Percentiles rank a stretch among this genome's conserved stretches.
Evolutionary conservation across 108 stramenopile genomes (phyloP).

Genomic region (Cyclotella cryptica): DNA sequence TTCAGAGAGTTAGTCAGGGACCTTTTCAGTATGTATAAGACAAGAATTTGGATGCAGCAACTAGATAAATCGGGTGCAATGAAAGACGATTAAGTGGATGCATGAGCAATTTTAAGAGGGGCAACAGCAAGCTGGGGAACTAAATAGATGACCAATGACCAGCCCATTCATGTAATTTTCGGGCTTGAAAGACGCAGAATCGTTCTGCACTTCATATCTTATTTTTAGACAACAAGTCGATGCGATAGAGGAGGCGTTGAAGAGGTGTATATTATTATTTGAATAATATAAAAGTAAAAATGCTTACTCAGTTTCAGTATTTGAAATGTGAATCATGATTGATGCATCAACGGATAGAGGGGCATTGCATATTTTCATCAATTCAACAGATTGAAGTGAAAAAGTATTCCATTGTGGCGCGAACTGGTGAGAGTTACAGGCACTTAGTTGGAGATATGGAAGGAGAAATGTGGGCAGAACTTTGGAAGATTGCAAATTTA

Average conservation of each 20-base stretch:
- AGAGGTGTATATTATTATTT: slow-evolving; percentile 11
- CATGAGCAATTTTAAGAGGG: background rate
- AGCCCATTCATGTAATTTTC: background rate
- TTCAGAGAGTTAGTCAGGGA: slow-evolving; percentile 98
- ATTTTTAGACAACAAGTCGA: slow-evolving; percentile 17
- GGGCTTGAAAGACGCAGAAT: slow-evolving; percentile 1
- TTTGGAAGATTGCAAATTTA: too few species aligned
- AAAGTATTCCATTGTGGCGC: too few species aligned
- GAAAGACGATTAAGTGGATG: slow-evolving; percentile 6
- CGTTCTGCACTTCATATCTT: slow-evolving; percentile 6
- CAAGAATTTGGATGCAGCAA: slow-evolving; percentile 99
- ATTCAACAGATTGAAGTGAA: too few species aligned
- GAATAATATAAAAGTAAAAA: slow-evolving; percentile 7
- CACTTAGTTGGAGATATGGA: too few species aligned
- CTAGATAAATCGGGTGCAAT: slow-evolving; percentile 66
- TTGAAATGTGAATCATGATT: too few species aligned
- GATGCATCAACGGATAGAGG: too few species aligned
- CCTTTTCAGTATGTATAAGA: slow-evolving; percentile 98
- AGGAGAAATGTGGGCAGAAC: too few species aligned
- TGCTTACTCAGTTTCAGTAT: too few species aligned
- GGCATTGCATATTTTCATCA: too few species aligned
- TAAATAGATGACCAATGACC: slow-evolving; percentile 4
- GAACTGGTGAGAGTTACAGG: too few species aligned
- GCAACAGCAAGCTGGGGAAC: background rate
- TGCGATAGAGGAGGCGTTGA: background rate